Conservation (phyloP, 2,329 filamentous ascomycete species). For the Fusarium newnesense region DNA sequence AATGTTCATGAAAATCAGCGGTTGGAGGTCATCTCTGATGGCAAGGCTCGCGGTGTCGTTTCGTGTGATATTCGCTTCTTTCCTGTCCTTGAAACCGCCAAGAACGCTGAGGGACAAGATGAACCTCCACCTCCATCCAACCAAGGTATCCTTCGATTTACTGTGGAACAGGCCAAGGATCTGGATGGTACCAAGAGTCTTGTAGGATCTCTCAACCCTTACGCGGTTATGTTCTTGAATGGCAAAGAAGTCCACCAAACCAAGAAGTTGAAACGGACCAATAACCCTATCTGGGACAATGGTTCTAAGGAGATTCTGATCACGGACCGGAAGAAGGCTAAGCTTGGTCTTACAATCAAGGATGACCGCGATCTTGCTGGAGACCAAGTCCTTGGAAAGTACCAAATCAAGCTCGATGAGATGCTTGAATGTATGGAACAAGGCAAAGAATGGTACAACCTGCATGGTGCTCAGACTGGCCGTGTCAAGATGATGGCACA, state of each 20-base stretch:
- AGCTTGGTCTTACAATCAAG: slow-evolving; percentile 91
- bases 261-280: slow-evolving; percentile 94
- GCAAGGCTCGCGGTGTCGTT: slow-evolving; percentile 83
- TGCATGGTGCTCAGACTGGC: slow-evolving; percentile 82
- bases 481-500: slow-evolving; percentile 90
- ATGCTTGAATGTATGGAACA: slow-evolving; percentile 91
- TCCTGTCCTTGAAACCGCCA: slow-evolving; percentile 82
- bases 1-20: slow-evolving; percentile 84
- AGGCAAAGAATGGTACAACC: slow-evolving; percentile 95
- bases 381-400: slow-evolving; percentile 88
- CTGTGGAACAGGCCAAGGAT: slow-evolving; percentile 95
- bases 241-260: slow-evolving; percentile 90
- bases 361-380: slow-evolving; percentile 88
- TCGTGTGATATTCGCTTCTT: slow-evolving; percentile 92
- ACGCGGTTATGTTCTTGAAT: slow-evolving; percentile 88
- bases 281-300: slow-evolving; percentile 96
- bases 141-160: slow-evolving; percentile 93
- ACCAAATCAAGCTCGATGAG: slow-evolving; percentile 95
- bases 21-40: slow-evolving; percentile 84
- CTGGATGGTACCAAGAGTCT: slow-evolving; percentile 92
- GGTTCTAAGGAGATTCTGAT: slow-evolving; percentile 94
- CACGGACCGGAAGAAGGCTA: slow-evolving; percentile 90
- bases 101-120: slow-evolving; percentile 78
- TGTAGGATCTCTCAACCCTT: slow-evolving; percentile 90
- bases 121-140: slow-evolving; percentile 88